Base-by-base conservation (phyloP, 2,329 filamentous ascomycete genomes). In the Fusarium tanahbumbuense region DNA sequence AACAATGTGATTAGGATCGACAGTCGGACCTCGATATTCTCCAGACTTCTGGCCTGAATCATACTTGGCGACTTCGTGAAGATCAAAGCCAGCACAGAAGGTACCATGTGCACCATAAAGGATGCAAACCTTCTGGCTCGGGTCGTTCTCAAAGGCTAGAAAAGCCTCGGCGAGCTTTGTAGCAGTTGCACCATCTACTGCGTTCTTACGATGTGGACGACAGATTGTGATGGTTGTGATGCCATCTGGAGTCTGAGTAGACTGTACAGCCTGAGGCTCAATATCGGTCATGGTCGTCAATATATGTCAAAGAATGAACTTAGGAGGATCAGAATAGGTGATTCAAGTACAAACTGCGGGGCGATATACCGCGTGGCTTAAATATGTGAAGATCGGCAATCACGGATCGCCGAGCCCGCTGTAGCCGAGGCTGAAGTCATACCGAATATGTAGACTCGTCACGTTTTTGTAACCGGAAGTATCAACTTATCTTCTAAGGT, bases 61-160 rank as follows among this genome's bases (percentile, higher is more conserved):
- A 25, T 56, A 64, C 13, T 46, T 64, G 16, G 60, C 59, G 4
- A 64, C 60, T 40, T 64, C 60, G 2, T 64, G 60, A 13, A 64
- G 60, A 25, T 64, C 60, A 3, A 63, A 64, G 1, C 60, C 60
- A 8, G 60, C 58, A 32, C 49, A 64, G 23, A 64, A 63, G 1
- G 60, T 44, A 2, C 58, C 60, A 3, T 64, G 34, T 10, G 59
- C 34, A 4, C 60, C 60, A 10, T 56, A 32, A 18, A 64, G 30
- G 30, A 64, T 45, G 34, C 60, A 64, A 2, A 64, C 48, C 1
- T 49, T 64, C 11, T 64, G 61, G 2, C 18, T 34, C 3, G 30
- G 4, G 6, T 64, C 45, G 2, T 50, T 56, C 30, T 64, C 61
- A 18, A 64, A 64, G 1, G 25, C 59, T 0, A 58, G 3, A 0